Evolutionary conservation across 257 asterid genomes (phyloP), one percentile per base, ranked within the genome.

Genomic region (Osmanthus fragrans): DNA sequence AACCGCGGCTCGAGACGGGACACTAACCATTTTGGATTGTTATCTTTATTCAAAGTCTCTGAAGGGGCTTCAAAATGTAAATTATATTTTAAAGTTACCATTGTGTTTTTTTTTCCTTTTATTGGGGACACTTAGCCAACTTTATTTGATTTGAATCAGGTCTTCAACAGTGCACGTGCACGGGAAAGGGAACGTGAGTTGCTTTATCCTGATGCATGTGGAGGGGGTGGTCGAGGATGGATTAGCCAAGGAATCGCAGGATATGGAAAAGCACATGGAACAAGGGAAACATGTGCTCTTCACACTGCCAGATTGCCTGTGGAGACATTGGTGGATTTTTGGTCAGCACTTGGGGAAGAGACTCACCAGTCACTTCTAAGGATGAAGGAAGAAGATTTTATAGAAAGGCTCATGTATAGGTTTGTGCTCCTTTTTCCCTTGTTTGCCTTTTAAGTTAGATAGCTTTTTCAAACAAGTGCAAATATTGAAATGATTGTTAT

Each of bases 181-280:
- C 89, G 99, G 88, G 99, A 93, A 87, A 91, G 97, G 74, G 98
- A 96, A 54, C 89, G 97, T 34, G 97, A 96, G 73, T 79, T 93
- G 91, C 92, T 93, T 33, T 93, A 93, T 86, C 99, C 98, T 45
- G 99, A 96, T 90, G 98, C 98, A 75, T 96, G 99, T 82, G 99
- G 99, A 27, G 99, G 97, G 84, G 97, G 96, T 82, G 96, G 94
- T 69, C 87, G 99, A 82, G 99, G 99, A 82, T 96, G 99, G 99
- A 93, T 90, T 82, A 93, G 98, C 86, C 99, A 92, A 87, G 98
- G 94, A 83, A 74, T 87, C 82, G 83, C 84, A 60, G 94, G 94
- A 81, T 90, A 92, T 83, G 97, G 98, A 45, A 87, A 97, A 88
- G 93, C 84, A 71, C 96, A 92, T 77, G 99, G 97, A 76, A 89